Conservation (phyloP, 257 asterid genomes). For the Leonotis leonurus region DNA sequence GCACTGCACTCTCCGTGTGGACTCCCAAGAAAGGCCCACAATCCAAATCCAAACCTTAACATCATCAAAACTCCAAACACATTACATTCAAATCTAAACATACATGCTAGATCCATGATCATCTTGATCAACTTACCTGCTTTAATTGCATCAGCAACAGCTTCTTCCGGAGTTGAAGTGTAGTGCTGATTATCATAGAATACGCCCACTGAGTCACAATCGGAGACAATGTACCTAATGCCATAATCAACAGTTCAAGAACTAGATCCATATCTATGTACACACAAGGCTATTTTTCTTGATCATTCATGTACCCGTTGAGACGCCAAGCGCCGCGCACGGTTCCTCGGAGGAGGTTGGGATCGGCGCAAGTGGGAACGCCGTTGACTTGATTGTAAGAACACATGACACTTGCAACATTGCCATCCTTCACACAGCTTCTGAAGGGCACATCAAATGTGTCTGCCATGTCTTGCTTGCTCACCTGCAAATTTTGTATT, state of each 20-base stretch:
- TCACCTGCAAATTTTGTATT: conserved; percentile 64
- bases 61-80: background rate
- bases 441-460: conserved; percentile 72
- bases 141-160: conserved; percentile 70
- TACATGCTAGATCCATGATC: too few relatives aligned
- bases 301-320: too few relatives aligned
- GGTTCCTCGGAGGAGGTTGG: conserved; percentile 53
- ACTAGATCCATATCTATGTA: too few relatives aligned
- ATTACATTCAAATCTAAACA: too few relatives aligned
- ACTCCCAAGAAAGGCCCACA: conserved; percentile 59
- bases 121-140: conserved; percentile 43
- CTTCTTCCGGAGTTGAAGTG: conserved; percentile 74
- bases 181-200: conserved; percentile 68
- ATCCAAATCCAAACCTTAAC: conserved; percentile 70
- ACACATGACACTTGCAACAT: conserved; percentile 90
- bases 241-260: too few relatives aligned
- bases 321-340: conserved; percentile 77
- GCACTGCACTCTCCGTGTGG: conserved; percentile 61
- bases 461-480: conserved; percentile 63
- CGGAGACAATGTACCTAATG: conserved; percentile 75
- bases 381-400: conserved; percentile 93
- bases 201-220: conserved; percentile 77
- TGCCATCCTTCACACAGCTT: conserved; percentile 77
- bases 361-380: conserved; percentile 78
- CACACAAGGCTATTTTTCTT: too few relatives aligned